Base-by-base conservation (phyloP, 805 yeast species). In the Sugiyamaella marilandica region DNA sequence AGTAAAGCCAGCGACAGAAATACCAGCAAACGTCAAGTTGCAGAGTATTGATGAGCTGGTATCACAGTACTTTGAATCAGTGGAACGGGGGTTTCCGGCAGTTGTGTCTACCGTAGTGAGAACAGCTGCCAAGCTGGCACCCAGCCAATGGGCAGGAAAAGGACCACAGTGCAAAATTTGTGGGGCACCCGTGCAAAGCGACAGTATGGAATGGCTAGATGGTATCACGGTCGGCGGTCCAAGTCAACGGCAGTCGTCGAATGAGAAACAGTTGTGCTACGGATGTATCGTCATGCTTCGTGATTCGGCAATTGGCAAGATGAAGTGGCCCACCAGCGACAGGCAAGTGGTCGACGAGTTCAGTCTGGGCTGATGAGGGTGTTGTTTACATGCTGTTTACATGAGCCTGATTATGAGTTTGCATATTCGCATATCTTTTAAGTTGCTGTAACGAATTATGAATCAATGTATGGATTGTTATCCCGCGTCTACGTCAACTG, bases 81-180 rank as follows among this genome's bases (percentile, higher is more conserved):
- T 91, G 21, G 96, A 88, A 62, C 75, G 76, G 5, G 90, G 83
- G 13, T 90, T 90, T 64, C 90, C 96, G 0, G 87, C 92, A 52
- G 87, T 92, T 1, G 90, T 91, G 2, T 85, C 97, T 0, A 91
- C 98, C 0, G 97, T 92, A 18, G 90, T 90, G 11, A 84, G 87
- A 59, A 90, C 96, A 0, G 96, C 94, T 4, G 83, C 83, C 46
- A 90, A 92, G 65, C 69, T 91, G 54, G 48, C 52, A 24, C 55
- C 54, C 2, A 21, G 47, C 13, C 14, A 37, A 13, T 32, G 33
- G 41, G 24, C 16, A n/a, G 18, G 54, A 2, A 51, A 37, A 1
- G 61, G 52, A 10, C 55, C 62, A 5, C 49, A 45, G 5, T 88
- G 96, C 66, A 68, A 68, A 11, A 58, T 87, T 0, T 88, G 96